Conservation (phyloP, 805 yeast species). For the Metschnikowia henanensis region DNA sequence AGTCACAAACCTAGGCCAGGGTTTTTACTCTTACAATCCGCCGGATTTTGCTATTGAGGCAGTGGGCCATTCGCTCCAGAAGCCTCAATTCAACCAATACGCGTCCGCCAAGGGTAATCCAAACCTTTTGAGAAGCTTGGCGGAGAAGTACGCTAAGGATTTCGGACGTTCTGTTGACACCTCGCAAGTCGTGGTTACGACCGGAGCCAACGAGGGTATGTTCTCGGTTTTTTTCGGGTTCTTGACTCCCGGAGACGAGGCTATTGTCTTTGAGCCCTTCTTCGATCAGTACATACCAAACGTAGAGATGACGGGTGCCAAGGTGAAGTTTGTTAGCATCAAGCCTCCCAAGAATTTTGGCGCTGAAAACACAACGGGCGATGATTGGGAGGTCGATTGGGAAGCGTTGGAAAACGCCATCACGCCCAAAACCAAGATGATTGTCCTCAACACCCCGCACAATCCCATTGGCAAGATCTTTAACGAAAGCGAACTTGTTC, state of each 20-base stretch:
- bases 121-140: slow-evolving; percentile 64
- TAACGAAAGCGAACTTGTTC: slow-evolving; percentile 67
- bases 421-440: slow-evolving; percentile 74
- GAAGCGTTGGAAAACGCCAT: slow-evolving; percentile 72
- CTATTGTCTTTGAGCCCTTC: slow-evolving; percentile 93
- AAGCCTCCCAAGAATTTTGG: slow-evolving; percentile 78
- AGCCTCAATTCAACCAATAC: slow-evolving; percentile 83
- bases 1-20: slow-evolving; percentile 91
- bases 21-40: slow-evolving; percentile 94
- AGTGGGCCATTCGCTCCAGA: slow-evolving; percentile 70
- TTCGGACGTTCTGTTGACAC: slow-evolving; percentile 58
- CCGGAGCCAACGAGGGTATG: slow-evolving; percentile 98
- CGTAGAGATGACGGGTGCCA: slow-evolving; percentile 92
- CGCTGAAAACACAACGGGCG: slow-evolving; percentile 64
- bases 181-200: slow-evolving; percentile 74
- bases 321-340: slow-evolving; percentile 81
- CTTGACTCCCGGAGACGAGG: slow-evolving; percentile 88
- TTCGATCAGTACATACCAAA: slow-evolving; percentile 96
- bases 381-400: slow-evolving; percentile 87
- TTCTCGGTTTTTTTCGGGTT: slow-evolving; percentile 82
- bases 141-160: slow-evolving; percentile 67
- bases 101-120: slow-evolving; percentile 91
- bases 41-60: slow-evolving; percentile 91
- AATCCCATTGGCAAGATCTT: slow-evolving; percentile 95
- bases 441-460: slow-evolving; percentile 92